Conservation (phyloP, 768 basidiomycete species). For the Mycena pura region DNA sequence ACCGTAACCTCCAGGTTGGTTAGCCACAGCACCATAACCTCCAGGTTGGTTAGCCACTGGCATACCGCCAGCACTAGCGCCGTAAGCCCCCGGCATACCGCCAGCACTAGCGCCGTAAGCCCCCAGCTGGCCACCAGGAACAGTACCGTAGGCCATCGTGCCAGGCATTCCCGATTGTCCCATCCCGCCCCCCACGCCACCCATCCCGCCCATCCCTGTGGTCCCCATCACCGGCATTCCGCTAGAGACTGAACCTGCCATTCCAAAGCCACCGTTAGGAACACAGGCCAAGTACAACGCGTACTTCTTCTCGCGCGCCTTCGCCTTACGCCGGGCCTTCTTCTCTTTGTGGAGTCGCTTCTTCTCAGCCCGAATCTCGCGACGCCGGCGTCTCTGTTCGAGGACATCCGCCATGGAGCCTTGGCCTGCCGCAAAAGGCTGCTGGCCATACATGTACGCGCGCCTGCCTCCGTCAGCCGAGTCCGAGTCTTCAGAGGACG, state of each 20-base stretch:
- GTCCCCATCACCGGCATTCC: constrained; percentile 20
- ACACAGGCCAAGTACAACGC: constrained; percentile 66
- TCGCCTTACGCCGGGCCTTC: constrained; percentile 64
- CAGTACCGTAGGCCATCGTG: neutral
- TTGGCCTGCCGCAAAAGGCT: constrained; percentile 27
- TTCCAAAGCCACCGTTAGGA: constrained; percentile 32
- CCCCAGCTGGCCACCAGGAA: neutral
- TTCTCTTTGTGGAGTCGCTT: constrained; percentile 69
- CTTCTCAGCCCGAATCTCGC: constrained; percentile 64
- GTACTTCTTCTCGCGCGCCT: constrained; percentile 67
- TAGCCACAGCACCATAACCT: constrained; percentile 22
- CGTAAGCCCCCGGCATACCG: constrained; percentile 2
- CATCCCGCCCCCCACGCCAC: too few species aligned
- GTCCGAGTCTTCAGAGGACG: constrained; percentile 50
- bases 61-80: constrained; percentile 21
- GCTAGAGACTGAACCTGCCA: constrained; percentile 22
- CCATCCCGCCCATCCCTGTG: constrained; percentile 3
- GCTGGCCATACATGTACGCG: constrained; percentile 52
- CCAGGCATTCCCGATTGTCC: constrained; percentile 12
- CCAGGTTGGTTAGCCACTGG: constrained; percentile 18
- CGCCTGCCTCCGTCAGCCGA: constrained; percentile 47
- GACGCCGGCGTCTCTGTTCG: constrained; percentile 59
- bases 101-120: neutral
- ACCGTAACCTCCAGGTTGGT: too few species aligned
- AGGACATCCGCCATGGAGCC: constrained; percentile 46